phyloP scores from a whole-genome alignment of 108 stramenopile species.

The Chaetoceros tenuissimus region DNA sequence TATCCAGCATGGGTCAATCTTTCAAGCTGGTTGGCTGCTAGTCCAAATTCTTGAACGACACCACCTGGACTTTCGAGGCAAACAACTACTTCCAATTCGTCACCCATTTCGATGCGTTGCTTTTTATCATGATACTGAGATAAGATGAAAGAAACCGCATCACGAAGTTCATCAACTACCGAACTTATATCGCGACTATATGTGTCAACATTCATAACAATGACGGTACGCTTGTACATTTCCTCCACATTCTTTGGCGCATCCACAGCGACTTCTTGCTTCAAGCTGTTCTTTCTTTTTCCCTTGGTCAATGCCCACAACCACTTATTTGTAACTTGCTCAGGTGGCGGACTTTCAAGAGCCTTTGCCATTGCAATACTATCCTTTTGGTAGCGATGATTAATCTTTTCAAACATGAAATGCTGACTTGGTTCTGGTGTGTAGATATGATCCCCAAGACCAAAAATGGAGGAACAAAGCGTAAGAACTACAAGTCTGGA shows the following conservation, averaged over 20 bases:
- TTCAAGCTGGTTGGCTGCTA: conserved; percentile 60
- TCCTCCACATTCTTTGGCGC: background rate
- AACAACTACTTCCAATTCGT: conserved; percentile 50
- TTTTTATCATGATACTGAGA: conserved; percentile 1
- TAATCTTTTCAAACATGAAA: conserved; percentile 73
- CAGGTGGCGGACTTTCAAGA: conserved; percentile 37
- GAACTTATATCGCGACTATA: conserved; percentile 44
- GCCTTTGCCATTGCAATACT: conserved; percentile 34
- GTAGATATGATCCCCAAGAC: background rate
- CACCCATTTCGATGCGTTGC: background rate
- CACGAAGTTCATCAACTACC: conserved; percentile 14
- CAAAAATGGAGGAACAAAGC: background rate
- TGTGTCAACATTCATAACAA: conserved; percentile 53
- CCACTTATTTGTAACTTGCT: conserved; percentile 16
- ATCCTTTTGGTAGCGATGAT: conserved; percentile 70
- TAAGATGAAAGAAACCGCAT: background rate
- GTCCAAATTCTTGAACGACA: conserved; percentile 56
- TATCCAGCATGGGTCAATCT: conserved; percentile 40
- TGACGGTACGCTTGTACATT: background rate
- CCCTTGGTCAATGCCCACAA: conserved; percentile 19
- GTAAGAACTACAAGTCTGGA: background rate
- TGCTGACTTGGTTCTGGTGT: conserved; percentile 42
- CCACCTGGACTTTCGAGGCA: conserved; percentile 63
- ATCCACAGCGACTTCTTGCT: conserved; percentile 8
- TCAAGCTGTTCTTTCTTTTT: conserved; percentile 20